Evolutionary conservation across 805 yeast species (phyloP), one percentile per base, ranked within the genome.

Genomic region (Phaffomyces antillensis): DNA sequence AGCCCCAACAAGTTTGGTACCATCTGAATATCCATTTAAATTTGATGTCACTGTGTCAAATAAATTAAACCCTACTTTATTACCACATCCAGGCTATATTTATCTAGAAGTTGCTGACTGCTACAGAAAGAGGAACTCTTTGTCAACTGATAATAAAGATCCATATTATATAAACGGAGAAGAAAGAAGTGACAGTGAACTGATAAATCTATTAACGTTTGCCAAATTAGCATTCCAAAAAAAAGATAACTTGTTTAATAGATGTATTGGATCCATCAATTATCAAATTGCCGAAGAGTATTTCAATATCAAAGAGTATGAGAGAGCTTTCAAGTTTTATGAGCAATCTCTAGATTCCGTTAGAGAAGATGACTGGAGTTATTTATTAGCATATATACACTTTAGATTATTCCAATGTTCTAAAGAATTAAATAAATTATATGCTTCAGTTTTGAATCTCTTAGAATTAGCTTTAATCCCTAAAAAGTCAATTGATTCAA

Each of bases 251-350:
- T 40, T 62, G 1, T 63, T 71, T 51, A 60, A 54, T 30, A 59
- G 79, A 47, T 48, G 70, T 4, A 66, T 71, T 28, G 61, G 71
- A 0, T 75, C 65, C 52, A 58, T 75, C 13, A 67, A 70, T 52
- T 76, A 70, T 61, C 69, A 73, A 49, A 57, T 81, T 9, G 88
- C 75, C 1, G 79, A 79, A 39, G 73, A 68, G 43, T 66, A 69
- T 49, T 68, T 55, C 44, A 37, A 44, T 1, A 34, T 43, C 30
- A 38, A 52, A 8, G 62, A 71, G 37, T 73, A 53, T 51, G 68
- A 67, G 10, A 63, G 64, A 57, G 72, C 81, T 0, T 56, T 68
- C 25, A 67, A 68, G 44, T 62, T 67, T 44, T 74, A 60, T 50
- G 66, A 71, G 37, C 63, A 64, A 2, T 62, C 76, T 0, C 50